A percentile compares a stretch with the other conserved stretches of the same genome.
These are phyloP conservation scores for Aureobasidium sp. DNA, from an alignment of 2,329 filamentous ascomycete genomes.

Conservation along the genomic window DNA sequence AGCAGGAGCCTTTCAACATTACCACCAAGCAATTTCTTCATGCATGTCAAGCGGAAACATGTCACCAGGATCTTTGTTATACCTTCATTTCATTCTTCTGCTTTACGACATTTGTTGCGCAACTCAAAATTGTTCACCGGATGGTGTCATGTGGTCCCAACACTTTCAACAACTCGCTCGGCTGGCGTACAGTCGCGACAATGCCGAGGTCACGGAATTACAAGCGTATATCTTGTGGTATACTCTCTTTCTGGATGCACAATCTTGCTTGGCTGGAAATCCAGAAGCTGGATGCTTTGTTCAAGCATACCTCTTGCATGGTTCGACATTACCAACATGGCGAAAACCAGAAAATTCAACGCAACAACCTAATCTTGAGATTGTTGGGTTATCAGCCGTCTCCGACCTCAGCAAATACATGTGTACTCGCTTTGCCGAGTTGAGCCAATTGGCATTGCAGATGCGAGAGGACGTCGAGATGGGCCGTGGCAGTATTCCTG, in stretches of 20 bases:
- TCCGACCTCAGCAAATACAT: constrained; percentile 3
- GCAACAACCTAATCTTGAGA: neutral
- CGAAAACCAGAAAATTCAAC: neutral
- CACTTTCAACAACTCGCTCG: constrained; percentile 47
- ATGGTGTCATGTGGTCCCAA: constrained; percentile 48
- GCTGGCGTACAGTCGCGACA: constrained; percentile 28
- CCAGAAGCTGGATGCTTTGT: constrained; percentile 16
- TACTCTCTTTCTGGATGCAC: constrained; percentile 45
- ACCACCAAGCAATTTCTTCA: constrained; percentile 44
- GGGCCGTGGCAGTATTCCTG: constrained; percentile 1
- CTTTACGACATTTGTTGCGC: constrained; percentile 46
- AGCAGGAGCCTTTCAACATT: constrained; percentile 47
- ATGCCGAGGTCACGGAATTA: constrained; percentile 3
- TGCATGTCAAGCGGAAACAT: constrained; percentile 38
- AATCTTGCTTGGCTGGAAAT: constrained; percentile 15
- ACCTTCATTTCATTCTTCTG: constrained; percentile 51
- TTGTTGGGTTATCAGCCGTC: neutral
- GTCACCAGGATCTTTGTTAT: constrained; percentile 48
- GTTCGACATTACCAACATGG: constrained; percentile 1
- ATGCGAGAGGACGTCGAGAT: constrained; percentile 4
- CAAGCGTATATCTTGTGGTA: constrained; percentile 50
- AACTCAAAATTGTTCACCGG: constrained; percentile 11
- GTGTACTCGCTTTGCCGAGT: neutral
- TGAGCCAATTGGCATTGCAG: neutral
- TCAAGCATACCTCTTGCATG: constrained; percentile 10